Conservation (phyloP, 306 rosid species). For the Pyrus bretschneideri region DNA sequence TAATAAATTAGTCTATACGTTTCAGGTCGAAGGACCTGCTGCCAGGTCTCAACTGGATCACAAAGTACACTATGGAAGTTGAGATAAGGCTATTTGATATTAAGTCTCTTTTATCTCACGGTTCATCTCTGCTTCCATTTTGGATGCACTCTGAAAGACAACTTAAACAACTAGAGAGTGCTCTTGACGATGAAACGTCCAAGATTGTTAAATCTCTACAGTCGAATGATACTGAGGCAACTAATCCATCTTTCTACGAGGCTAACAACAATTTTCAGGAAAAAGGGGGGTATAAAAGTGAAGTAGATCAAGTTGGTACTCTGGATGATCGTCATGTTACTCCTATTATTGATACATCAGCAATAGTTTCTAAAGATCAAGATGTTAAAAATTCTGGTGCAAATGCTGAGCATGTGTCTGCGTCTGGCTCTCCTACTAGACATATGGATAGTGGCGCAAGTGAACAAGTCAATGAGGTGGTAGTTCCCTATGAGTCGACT, state of each 20-base stretch:
- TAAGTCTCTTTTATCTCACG: constrained; percentile 54
- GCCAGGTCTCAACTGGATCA: constrained; percentile 36
- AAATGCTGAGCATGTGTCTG: constrained; percentile 29
- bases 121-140: constrained; percentile 69
- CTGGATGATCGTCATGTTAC: constrained; percentile 30
- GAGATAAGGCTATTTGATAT: constrained; percentile 82
- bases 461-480: constrained; percentile 33
- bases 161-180: constrained; percentile 60
- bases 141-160: constrained; percentile 81
- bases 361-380: constrained; percentile 10
- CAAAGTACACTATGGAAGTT: constrained; percentile 58
- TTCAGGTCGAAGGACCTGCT: constrained; percentile 50
- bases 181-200: constrained; percentile 42
- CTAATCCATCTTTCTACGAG: constrained; percentile 20
- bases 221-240: constrained; percentile 30
- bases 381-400: constrained; percentile 9
- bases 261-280: constrained; percentile 23
- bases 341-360: constrained; percentile 21
- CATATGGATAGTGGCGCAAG: constrained; percentile 18
- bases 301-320: constrained; percentile 21
- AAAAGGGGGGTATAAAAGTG: constrained; percentile 26
- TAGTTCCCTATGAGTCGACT: constrained; percentile 35
- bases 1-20: constrained; percentile 10
- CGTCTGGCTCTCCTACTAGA: constrained; percentile 20
- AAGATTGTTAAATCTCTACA: constrained; percentile 24